A percentile compares a stretch with the other conserved stretches of the same genome.
phyloP scores from a whole-genome alignment of 805 yeast genomes.

The Nakazawaea anatomiae region DNA sequence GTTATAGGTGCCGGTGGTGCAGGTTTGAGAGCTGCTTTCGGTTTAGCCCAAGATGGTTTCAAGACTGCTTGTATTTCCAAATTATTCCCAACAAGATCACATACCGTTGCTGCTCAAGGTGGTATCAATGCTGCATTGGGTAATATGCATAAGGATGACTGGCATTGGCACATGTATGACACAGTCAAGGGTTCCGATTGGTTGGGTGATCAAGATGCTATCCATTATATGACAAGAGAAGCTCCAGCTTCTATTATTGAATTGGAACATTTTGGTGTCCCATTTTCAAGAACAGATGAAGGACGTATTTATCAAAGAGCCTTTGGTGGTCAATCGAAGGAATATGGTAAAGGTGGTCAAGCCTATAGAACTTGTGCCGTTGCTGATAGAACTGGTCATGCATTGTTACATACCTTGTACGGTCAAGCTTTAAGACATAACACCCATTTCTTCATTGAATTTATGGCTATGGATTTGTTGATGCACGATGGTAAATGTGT shows the following conservation, averaged over 20 bases:
- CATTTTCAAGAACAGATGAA: conserved; percentile 93
- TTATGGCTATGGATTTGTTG: conserved; percentile 88
- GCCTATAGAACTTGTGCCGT: conserved; percentile 99
- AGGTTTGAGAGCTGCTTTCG: conserved; percentile 97
- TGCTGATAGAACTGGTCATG: conserved; percentile 99
- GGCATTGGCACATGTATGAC: conserved; percentile 99
- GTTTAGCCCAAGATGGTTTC: conserved; percentile 93
- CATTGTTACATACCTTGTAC: conserved; percentile 88
- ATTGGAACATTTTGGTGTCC: conserved; percentile 97
- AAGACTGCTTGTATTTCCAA: conserved; percentile 97
- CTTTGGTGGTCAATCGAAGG: conserved; percentile 95
- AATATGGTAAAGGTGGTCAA: conserved; percentile 97
- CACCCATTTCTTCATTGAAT: conserved; percentile 97
- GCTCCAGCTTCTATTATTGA: conserved; percentile 95
- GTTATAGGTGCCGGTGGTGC: conserved; percentile 99
- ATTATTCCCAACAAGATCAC: conserved; percentile 96
- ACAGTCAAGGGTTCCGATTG: conserved; percentile 99
- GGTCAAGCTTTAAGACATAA: conserved; percentile 96
- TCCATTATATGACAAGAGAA: conserved; percentile 98
- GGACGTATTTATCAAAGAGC: conserved; percentile 99
- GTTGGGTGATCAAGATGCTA: conserved; percentile 99
- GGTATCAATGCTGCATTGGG: conserved; percentile 99
- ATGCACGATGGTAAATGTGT: conserved; percentile 95
- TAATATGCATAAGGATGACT: conserved; percentile 96
- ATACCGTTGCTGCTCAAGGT: conserved; percentile 99